Base-by-base conservation (phyloP, 2,329 filamentous ascomycete genomes). In the Xylariomycetidae sp. region DNA sequence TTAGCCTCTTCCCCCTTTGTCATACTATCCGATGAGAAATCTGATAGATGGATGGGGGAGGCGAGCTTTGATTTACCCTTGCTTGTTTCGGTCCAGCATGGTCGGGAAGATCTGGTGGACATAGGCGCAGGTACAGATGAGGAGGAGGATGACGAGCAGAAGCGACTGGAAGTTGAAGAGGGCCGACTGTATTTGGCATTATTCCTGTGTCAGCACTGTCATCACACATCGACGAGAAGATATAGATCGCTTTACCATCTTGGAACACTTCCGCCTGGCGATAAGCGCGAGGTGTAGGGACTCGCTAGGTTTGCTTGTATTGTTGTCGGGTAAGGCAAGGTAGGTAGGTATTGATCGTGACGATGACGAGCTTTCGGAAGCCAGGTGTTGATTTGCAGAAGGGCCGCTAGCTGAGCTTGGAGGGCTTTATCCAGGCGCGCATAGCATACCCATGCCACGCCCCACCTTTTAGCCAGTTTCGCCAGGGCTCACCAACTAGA, bases 151-250 rank as follows among this genome's bases (percentile, higher is more conserved):
- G 48, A 96, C 90, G 52, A 97, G 79, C 51, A 98, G 78, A 50
- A 97, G 84, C 38, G 88, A 94, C 64, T 96, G 88, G 71, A 98
- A 97, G 69, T 97, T 97, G 81, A 98, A 96, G 55, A 98, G 83
- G 35, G 92, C 92, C 39, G 92, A 85, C 92, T 96, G 22, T n/a
- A 25, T 30, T 36, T 54, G 15, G 33, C 20, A 26, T 22, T 25
- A 14, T 12, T 27, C 30, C 37, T 34, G 27, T 29, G 31, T 40
- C 26, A 34, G 32, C 17, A 13, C 13, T n/a, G 16, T 9, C 11
- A 18, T 4, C 9, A 25, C 6, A 16, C 11, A 2, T 9, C 16
- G 9, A 16, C 20, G 27, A 37, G 38, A 18, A 39, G 49, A 6
- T 6, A 18, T 18, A 13, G 15, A 10, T 27, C 12, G 11, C 34